phyloP scores from a whole-genome alignment of 306 rosid genomes.

The Glycine latifolia region DNA sequence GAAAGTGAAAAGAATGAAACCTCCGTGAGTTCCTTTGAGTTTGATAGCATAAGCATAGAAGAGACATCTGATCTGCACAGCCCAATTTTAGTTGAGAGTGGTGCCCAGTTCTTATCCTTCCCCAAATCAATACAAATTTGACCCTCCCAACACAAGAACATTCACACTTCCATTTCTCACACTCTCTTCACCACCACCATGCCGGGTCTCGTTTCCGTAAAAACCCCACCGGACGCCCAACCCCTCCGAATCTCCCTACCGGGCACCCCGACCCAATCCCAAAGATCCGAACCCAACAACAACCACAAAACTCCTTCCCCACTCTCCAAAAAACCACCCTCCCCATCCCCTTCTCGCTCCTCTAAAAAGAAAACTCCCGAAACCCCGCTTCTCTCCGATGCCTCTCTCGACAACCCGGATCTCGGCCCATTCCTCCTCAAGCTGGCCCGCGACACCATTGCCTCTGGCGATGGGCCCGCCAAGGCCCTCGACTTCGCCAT shows the following conservation, averaged over 20 bases:
- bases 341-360: slow-evolving; percentile 86
- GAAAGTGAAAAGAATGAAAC: no score
- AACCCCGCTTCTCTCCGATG: slow-evolving; percentile 64
- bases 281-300: slow-evolving; percentile 57
- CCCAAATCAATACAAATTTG: not conserved
- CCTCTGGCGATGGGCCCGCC: slow-evolving; percentile 93
- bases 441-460: slow-evolving; percentile 88
- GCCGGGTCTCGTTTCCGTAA: slow-evolving; percentile 90
- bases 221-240: slow-evolving; percentile 73
- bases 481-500: slow-evolving; percentile 89
- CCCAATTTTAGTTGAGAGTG: slow-evolving; percentile 43
- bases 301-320: slow-evolving; percentile 71
- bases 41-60: no score
- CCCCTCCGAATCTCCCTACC: slow-evolving; percentile 74
- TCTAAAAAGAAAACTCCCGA: slow-evolving; percentile 75
- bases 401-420: slow-evolving; percentile 96
- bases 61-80: no score
- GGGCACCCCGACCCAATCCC: slow-evolving; percentile 60
- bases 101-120: slow-evolving; percentile 57
- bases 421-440: slow-evolving; percentile 98
- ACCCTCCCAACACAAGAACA: not conserved
- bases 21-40: slow-evolving; percentile 15
- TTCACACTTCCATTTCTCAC: no score
- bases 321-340: slow-evolving; percentile 66
- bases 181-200: slow-evolving; percentile 37